These are phyloP conservation scores for Vaccinium darrowii DNA, from an alignment of 148 eudicot species.

Conservation along the genomic window DNA sequence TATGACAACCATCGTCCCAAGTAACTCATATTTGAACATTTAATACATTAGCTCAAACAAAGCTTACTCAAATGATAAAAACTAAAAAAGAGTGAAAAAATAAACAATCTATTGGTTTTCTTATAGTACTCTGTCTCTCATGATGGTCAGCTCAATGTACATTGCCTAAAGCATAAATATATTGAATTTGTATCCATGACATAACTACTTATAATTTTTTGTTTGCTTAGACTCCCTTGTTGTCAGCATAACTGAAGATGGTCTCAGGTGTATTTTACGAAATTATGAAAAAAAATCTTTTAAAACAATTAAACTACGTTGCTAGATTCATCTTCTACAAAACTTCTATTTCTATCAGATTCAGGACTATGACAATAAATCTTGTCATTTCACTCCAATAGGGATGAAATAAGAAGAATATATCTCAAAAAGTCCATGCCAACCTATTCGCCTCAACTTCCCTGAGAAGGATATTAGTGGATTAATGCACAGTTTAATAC, in stretches of 20 bases:
- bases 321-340: background rate
- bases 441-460: background rate
- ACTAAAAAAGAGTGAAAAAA: too few relatives aligned
- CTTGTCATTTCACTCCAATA: background rate
- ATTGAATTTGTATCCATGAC: background rate
- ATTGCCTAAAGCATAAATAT: background rate
- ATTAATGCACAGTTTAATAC: background rate
- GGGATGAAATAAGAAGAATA: background rate
- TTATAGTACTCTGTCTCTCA: too few relatives aligned
- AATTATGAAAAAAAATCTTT: background rate
- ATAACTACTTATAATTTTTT: background rate
- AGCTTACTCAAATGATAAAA: background rate
- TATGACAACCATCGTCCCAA: too few relatives aligned
- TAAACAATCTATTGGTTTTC: background rate
- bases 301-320: background rate
- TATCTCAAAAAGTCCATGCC: background rate
- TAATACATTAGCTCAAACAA: background rate
- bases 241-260: too few relatives aligned
- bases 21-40: background rate
- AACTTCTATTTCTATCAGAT: background rate
- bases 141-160: too few relatives aligned
- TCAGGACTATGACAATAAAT: background rate
- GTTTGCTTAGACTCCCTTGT: background rate
- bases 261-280: too few relatives aligned
- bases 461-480: too few relatives aligned